Evolutionary conservation across 352 stramenopile species (phyloP), one percentile per base, ranked within the genome.

Genomic region (Phytophthora tentaculata): DNA sequence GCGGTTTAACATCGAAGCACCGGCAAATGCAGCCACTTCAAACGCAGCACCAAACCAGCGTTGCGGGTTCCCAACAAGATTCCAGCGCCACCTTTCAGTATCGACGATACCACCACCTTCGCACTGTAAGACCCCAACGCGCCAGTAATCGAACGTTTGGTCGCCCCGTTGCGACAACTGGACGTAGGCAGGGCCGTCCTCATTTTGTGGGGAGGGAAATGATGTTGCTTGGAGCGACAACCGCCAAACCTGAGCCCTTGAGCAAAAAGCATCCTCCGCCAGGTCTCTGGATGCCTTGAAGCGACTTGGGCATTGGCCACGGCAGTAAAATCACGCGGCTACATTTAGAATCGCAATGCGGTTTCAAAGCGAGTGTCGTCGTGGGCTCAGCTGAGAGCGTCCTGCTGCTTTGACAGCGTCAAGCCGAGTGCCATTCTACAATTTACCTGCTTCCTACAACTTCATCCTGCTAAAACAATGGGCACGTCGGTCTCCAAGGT

Each of bases 1-100:
- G 54, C 53, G n/a, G 67, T 71, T 70, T 70, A 70, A 74, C 67
- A 74, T 24, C 39, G 6, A 39, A 32, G 9, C 19, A 41, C 19
- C 59, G 23, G 14, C 22, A 39, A 51, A 43, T 54, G 58, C 50
- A 59, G 52, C 44, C 47, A 60, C 39, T 61, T 61, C 26, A 14
- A 23, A 32, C 17, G 41, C 49, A 2, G 16, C 24, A 28, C 17
- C 48, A 41, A n/a, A n/a, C 16, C 37, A 6, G 14, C 35, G 16
- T 54, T 22, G 16, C 17, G 24, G 41, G 16, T 24, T 22, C 41
- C 13, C 16, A 17, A 22, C 14, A 41, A 19, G 20, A 26, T 19
- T 50, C 19, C 35, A 43, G 35, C 35, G 9, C n/a, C 20, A 3
- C 44, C 44, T 28, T 50, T 6, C 20, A 52, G 14, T n/a, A n/a